Conservation (phyloP, 495 filamentous ascomycete species). For the Aspergillus heteromorphus region DNA sequence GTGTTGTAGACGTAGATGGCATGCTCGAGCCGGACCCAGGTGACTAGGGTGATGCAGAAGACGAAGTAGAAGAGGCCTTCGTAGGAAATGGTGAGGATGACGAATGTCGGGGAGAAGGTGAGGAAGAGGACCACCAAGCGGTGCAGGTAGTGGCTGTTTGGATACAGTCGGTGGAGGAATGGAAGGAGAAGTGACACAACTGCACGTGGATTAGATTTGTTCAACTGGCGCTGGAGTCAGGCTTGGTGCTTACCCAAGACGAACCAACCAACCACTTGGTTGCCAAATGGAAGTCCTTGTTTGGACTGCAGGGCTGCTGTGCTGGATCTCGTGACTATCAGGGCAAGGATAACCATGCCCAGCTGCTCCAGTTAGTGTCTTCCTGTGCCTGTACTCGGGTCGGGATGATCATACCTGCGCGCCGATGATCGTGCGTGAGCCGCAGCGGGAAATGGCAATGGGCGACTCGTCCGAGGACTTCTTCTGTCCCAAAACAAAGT, state of each 20-base stretch:
- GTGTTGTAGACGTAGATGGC: constrained; percentile 56
- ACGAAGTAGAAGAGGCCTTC: constrained; percentile 95
- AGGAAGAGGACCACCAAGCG: constrained; percentile 86
- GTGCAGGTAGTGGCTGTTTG: constrained; percentile 86
- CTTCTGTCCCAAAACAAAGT: constrained; percentile 48
- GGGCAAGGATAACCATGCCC: constrained; percentile 78
- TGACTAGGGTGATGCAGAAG: constrained; percentile 76
- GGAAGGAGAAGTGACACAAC: constrained; percentile 75
- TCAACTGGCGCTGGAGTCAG: background rate
- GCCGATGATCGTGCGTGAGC: constrained; percentile 53
- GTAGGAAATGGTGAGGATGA: constrained; percentile 96
- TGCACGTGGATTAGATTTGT: constrained; percentile 21
- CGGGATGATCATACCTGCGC: constrained; percentile 41
- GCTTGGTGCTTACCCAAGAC: constrained; percentile 60
- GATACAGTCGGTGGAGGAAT: constrained; percentile 71
- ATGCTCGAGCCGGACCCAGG: constrained; percentile 89
- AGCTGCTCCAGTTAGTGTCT: constrained; percentile 34
- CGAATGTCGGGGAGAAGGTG: constrained; percentile 87
- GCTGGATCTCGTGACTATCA: constrained; percentile 81
- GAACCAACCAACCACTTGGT: constrained; percentile 81
- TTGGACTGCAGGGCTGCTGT: constrained; percentile 78
- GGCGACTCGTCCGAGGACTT: constrained; percentile 3
- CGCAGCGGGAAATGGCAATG: constrained; percentile 29
- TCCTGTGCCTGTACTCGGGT: too few relatives aligned
- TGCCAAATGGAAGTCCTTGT: constrained; percentile 80